Base-by-base conservation (phyloP, 176 grass and related monocot genomes). In the Eremochloa ophiuroides region DNA sequence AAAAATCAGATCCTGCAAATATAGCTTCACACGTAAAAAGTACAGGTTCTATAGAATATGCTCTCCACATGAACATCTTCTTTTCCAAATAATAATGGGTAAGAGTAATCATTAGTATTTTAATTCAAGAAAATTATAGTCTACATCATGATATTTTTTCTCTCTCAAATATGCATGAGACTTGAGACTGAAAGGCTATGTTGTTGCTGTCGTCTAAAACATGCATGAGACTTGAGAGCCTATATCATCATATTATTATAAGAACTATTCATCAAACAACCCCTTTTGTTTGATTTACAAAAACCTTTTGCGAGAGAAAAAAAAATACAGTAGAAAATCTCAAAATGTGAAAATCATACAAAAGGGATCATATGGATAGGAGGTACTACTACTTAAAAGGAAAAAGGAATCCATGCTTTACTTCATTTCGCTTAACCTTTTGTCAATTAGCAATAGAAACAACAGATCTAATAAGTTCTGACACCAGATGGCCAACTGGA, bases 1-100 rank as follows among this genome's bases (percentile, higher is more conserved):
- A 80, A 77, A 34, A 37, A 43, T 81, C 77, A 67, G 69, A 37
- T 53, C 39, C 75, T 75, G 28, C 3, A 84, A 71, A 53, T 63
- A 42, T 6, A 83, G 47, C 1, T 76, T 26, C 35, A 46, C 20
- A 58, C 11, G 31, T 39, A 39, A 75, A 66, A 53, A 31, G 17
- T 50, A 20, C 39, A 83, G 27, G 29, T 33, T 41, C 53, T 25
- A 64, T 8, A 50, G 51, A 34, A 61, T 60, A 38, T 77, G 22
- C 28, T 65, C 38, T 64, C 35, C 60, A 29, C 41, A 7, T 44
- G 42, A 86, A 69, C 41, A 2, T 60, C 61, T 13, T 60, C 34
- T 88, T 42, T 30, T 20, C 28, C 33, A 61, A 48, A 62, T 25
- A 59, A 25, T 40, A 68, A 76, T 73, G 6, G 30, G 41, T 43